Conservation (phyloP, 352 stramenopile species). For the Pythium volutum region DNA sequence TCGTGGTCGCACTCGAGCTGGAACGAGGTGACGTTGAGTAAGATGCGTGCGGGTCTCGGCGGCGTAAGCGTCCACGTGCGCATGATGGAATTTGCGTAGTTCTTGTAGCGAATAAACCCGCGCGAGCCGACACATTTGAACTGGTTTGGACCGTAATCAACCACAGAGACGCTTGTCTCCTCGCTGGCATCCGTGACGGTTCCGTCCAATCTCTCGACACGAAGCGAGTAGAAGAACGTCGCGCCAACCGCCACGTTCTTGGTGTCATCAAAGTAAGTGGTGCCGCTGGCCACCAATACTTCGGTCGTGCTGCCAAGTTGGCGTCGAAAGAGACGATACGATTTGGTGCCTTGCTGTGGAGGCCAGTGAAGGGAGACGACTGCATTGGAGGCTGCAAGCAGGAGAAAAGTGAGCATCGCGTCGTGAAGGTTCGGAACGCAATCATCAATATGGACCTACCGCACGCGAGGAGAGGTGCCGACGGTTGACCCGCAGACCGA, state of each 20-base stretch:
- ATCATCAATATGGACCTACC: slow-evolving; percentile 26
- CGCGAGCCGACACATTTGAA: slow-evolving; percentile 18
- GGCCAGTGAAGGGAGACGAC: slow-evolving; percentile 12
- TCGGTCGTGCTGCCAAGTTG: slow-evolving; percentile 4
- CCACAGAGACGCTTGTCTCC: slow-evolving; percentile 23
- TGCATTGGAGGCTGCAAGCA: slow-evolving; percentile 5
- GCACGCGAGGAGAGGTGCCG: slow-evolving; percentile 42
- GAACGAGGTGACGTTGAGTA: slow-evolving; percentile 48
- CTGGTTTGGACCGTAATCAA: slow-evolving; percentile 4
- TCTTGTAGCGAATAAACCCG: slow-evolving; percentile 21
- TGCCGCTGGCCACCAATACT: slow-evolving; percentile 24
- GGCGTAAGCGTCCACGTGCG: slow-evolving; percentile 45
- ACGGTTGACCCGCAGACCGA: slow-evolving; percentile 31
- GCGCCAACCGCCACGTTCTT: slow-evolving; percentile 19
- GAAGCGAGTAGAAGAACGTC: slow-evolving; percentile 44
- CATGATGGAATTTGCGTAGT: slow-evolving; percentile 35
- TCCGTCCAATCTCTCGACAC: slow-evolving; percentile 23
- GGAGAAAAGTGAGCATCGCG: neutral
- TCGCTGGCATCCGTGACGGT: slow-evolving; percentile 31
- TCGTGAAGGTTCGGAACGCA: neutral
- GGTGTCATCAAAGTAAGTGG: slow-evolving; percentile 40
- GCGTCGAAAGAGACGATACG: slow-evolving; percentile 41
- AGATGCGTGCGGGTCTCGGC: slow-evolving; percentile 17
- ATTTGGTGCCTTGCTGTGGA: neutral
- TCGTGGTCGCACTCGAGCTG: slow-evolving; percentile 65